These are phyloP conservation scores for Apium graveolens DNA, from an alignment of 129 eudicot genomes.

Conservation along the genomic window DNA sequence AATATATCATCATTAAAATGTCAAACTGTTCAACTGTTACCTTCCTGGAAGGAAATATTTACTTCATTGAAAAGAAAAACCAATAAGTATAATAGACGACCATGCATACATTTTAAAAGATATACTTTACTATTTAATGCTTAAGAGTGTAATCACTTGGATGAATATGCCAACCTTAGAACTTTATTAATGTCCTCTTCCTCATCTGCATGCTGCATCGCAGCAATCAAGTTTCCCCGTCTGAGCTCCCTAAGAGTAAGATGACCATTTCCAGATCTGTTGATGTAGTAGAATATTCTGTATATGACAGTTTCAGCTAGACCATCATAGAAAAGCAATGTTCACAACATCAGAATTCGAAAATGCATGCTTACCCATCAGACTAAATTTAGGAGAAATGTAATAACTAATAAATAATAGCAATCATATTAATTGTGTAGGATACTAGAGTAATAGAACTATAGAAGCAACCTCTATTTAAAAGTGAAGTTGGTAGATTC, in stretches of 20 bases:
- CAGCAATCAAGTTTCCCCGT: constrained; percentile 45
- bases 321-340: constrained; percentile 14
- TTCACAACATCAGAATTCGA: constrained; percentile 11
- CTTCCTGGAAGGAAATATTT: background rate
- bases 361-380: background rate
- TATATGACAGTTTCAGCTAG: constrained; percentile 73
- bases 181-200: constrained; percentile 77
- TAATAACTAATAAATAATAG: background rate
- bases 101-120: background rate
- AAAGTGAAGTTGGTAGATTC: background rate
- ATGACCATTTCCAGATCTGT: constrained; percentile 56
- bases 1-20: background rate
- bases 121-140: background rate
- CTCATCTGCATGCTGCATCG: constrained; percentile 68
- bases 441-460: background rate
- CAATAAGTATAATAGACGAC: background rate
- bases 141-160: background rate
- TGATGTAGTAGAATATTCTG: constrained; percentile 66
- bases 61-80: background rate
- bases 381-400: background rate
- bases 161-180: constrained; percentile 29
- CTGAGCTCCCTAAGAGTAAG: constrained; percentile 62
- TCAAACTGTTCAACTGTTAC: background rate
- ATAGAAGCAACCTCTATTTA: background rate
- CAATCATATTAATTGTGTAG: background rate